Evolutionary conservation across 2,329 filamentous ascomycete genomes (phyloP).

Genomic region (Aspergillus floridensis): DNA sequence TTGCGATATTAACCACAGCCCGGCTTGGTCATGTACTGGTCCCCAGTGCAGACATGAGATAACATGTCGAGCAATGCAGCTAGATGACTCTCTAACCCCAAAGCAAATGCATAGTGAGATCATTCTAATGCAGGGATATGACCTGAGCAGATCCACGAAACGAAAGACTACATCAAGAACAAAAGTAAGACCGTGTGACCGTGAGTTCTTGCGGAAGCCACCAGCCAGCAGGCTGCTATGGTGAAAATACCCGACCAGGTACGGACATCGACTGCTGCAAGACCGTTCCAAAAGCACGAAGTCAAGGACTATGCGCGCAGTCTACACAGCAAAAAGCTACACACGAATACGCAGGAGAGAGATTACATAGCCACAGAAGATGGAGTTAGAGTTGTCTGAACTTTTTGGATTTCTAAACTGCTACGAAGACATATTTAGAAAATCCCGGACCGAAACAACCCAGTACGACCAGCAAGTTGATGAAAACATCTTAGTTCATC

Average conservation of each 20-base stretch:
- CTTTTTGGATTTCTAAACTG: not conserved
- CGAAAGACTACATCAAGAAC: too few species aligned
- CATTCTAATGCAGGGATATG: too few species aligned
- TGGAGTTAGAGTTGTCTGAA: not conserved
- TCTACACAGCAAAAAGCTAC: not conserved
- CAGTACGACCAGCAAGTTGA: constrained; percentile 21
- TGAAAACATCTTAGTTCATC: constrained; percentile 75
- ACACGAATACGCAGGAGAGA: not conserved
- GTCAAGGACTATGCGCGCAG: not conserved
- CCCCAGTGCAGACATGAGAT: too few species aligned
- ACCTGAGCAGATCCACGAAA: too few species aligned
- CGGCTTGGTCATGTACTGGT: too few species aligned
- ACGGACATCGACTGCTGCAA: too few species aligned
- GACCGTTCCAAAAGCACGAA: not conserved
- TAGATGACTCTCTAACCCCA: too few species aligned
- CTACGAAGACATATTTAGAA: not conserved
- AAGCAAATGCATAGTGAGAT: too few species aligned
- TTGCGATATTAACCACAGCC: too few species aligned
- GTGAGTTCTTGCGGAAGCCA: not conserved
- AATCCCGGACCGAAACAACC: constrained; percentile 26
- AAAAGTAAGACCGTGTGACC: too few species aligned
- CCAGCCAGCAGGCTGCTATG: constrained; percentile 15
- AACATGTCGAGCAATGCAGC: too few species aligned
- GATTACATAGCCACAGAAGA: not conserved
- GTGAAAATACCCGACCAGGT: constrained; percentile 14